phyloP scores from a whole-genome alignment of 2,329 filamentous ascomycete species.

The Eurotiales sp. region DNA sequence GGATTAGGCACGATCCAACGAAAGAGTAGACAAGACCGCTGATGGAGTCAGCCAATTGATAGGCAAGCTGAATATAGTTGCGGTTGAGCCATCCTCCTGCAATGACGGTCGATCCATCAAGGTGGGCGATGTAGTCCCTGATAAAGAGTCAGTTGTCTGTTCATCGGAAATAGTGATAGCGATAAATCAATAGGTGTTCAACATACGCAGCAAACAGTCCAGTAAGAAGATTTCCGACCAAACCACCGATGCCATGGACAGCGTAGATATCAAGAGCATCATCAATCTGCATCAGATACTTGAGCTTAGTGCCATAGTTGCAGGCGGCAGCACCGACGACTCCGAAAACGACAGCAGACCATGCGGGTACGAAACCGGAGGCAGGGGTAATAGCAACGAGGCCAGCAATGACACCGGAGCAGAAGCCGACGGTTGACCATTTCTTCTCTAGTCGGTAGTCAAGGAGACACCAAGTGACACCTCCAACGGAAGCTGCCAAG shows the following conservation, averaged over 20 bases:
- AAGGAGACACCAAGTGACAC: slow-evolving; percentile 83
- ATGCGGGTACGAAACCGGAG: slow-evolving; percentile 79
- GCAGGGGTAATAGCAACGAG: slow-evolving; percentile 85
- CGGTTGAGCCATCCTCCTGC: slow-evolving; percentile 77
- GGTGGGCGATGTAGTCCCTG: slow-evolving; percentile 72
- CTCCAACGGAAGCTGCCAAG: slow-evolving; percentile 75
- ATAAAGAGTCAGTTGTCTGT: slow-evolving; percentile 9
- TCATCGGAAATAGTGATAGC: no score
- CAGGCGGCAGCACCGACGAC: slow-evolving; percentile 70
- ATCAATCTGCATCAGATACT: slow-evolving; percentile 76
- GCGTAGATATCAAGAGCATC: slow-evolving; percentile 88
- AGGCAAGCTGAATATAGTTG: slow-evolving; percentile 77
- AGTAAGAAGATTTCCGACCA: slow-evolving; percentile 75
- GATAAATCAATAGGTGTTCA: slow-evolving; percentile 11
- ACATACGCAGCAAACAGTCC: slow-evolving; percentile 75
- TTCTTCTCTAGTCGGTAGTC: slow-evolving; percentile 87
- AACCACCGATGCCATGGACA: slow-evolving; percentile 72
- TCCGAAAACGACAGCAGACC: slow-evolving; percentile 78
- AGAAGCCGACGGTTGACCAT: slow-evolving; percentile 92
- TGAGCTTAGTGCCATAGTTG: slow-evolving; percentile 89
- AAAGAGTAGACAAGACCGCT: slow-evolving; percentile 76
- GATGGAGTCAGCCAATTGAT: slow-evolving; percentile 78
- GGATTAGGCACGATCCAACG: slow-evolving; percentile 69
- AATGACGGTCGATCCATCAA: slow-evolving; percentile 68
- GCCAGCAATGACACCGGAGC: slow-evolving; percentile 82